Evolutionary conservation across 2,329 filamentous ascomycete species (phyloP), one percentile per base, ranked within the genome.

Genomic region (Arthroderma sp.): DNA sequence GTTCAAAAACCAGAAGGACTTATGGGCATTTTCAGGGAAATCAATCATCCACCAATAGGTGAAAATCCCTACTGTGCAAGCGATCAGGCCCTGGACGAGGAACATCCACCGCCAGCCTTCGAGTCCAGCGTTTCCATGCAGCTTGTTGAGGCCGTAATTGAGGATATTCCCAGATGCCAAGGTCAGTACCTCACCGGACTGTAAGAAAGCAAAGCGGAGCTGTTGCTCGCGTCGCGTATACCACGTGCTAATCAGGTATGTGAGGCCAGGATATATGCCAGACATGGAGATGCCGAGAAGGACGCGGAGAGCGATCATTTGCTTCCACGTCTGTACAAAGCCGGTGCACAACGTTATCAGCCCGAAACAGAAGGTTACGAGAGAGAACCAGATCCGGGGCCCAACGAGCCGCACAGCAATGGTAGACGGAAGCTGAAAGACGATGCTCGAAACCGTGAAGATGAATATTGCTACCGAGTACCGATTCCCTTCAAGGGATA

Each of bases 391-490:
- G 41, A 73, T 56, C 9, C 80, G 69, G 0, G 81, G 82, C 0
- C 81, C 80, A 40, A 82, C 68, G 1, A 75, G 71, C 39, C 81
- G 71, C 29, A 83, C 77, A 1, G 78, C 75, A 38, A 84, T 70
- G 0, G 80, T 84, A 1, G 77, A 78, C 0, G 81, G 81, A 5
- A 84, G 64, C 57, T 84, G 80, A 54, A 82, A 83, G 6, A 72
- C 71, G 36, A 85, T 79, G 53, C 73, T 78, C 4, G 79, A 70
- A 45, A 84, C 71, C 6, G 80, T 83, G 61, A 84, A 83, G 57
- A 84, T 82, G 64, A 84, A 81, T 46, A 86, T 84, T 22, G 78
- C 73, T 4, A 84, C 73, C 1, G 77, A 81, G 53, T 81, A 85
- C 34, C 80, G 70, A 50, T 80, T 76, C 22, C 80, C 80, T 36